These are phyloP conservation scores for Psilocybe azurescens DNA, from an alignment of 768 basidiomycete genomes.

Conservation along the genomic window DNA sequence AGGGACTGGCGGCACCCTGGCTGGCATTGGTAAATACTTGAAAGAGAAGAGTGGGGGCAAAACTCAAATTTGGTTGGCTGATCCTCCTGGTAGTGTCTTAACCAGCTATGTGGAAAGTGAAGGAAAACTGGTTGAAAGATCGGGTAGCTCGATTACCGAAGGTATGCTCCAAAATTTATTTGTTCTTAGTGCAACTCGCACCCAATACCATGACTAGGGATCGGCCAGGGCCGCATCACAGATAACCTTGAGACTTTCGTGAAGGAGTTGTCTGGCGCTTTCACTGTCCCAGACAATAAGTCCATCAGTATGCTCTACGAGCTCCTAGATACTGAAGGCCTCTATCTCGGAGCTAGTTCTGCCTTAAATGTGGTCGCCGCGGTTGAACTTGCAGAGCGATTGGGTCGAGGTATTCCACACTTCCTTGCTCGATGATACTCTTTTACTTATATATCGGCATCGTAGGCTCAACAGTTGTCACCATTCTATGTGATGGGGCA, in stretches of 20 bases:
- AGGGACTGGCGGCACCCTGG: slow-evolving; percentile 95
- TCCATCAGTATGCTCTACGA: slow-evolving; percentile 95
- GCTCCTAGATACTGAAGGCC: slow-evolving; percentile 87
- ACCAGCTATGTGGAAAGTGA: slow-evolving; percentile 84
- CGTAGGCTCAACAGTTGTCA: slow-evolving; percentile 82
- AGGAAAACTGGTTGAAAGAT: slow-evolving; percentile 74
- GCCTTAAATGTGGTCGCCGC: slow-evolving; percentile 97
- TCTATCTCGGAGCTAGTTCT: slow-evolving; percentile 94
- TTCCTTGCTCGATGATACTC: not conserved
- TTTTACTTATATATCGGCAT: not conserved
- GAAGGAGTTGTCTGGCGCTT: slow-evolving; percentile 77
- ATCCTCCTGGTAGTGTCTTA: slow-evolving; percentile 95
- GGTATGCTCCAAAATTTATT: slow-evolving; percentile 48
- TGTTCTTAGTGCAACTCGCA: not conserved
- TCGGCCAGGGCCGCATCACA: slow-evolving; percentile 96
- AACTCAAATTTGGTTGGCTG: slow-evolving; percentile 92
- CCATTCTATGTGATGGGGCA: slow-evolving; percentile 93
- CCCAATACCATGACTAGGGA: slow-evolving; percentile 55
- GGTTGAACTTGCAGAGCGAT: slow-evolving; percentile 80
- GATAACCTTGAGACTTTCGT: slow-evolving; percentile 88
- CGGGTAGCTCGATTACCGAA: slow-evolving; percentile 92
- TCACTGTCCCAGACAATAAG: slow-evolving; percentile 87
- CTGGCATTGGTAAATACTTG: slow-evolving; percentile 84
- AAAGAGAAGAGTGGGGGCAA: slow-evolving; percentile 82
- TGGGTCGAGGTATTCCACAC: slow-evolving; percentile 74